Base-by-base conservation (phyloP, 192 early-diverging fungal genomes). In the Entomortierella lignicola region DNA sequence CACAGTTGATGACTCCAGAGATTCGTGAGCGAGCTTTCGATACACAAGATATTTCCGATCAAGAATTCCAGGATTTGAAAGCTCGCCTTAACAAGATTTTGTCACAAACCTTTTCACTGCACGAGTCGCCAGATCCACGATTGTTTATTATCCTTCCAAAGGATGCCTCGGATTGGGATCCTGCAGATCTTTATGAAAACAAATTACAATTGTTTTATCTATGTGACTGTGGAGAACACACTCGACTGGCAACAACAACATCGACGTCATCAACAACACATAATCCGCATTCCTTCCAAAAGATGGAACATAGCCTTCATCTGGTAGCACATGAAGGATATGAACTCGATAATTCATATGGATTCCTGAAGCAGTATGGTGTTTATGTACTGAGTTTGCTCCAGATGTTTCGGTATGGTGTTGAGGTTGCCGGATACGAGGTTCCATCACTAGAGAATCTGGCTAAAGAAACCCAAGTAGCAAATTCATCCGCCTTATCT, bases 341-440 rank as follows among this genome's bases (percentile, higher is more conserved):
- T 17, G n/a, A 41, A 23, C 8, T 59, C 11, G 3, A 42, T 1
- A 42, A 21, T 11, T 8, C 57, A 2, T 30, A 59, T 42, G 26
- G 15, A 17, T 42, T 59, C 20, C 57, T 59, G 21, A 21, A 6
- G 3, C 10, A 42, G 29, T 59, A 42, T 26, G 57, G 57, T 2
- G 17, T 11, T 39, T 39, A 59, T 5, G 17, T 59, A 42, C 25
- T 59, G 23, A 15, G n/a, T n/a, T n/a, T 59, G 39, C 57, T 59
- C 25, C 57, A 59, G 57, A 59, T 59, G 57, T 59, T 42, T 43
- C 13, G 57, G 42, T 59, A 59, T 43, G 39, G 57, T 42, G 20
- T 59, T 18, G 17, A 34, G 20, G 32, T 26, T 3, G 20, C 57
- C 7, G 57, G 57, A 7, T 59, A 59, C 23, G 39, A 39, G 39